Base-by-base conservation (phyloP, 768 basidiomycete genomes). In the Boletus patriciae region DNA sequence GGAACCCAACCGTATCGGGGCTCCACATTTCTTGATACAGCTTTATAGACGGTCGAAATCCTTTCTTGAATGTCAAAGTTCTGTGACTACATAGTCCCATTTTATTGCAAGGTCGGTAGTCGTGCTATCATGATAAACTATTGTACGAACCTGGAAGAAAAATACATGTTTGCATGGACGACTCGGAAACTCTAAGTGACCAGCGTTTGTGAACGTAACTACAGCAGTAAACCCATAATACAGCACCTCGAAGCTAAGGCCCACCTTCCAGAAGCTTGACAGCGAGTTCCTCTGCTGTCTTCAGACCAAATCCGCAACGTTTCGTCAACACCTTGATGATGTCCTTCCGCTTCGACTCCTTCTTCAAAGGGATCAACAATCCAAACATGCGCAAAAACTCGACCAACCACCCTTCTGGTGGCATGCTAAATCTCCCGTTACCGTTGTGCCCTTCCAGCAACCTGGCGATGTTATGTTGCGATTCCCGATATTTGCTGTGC, bases 401-500 rank as follows among this genome's bases (percentile, higher is more conserved):
- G 43, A 65, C 4, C 23, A 63, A 21, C 69, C 70, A 70, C 3
- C 49, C 47, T 23, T 69, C 69, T 4, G 63, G 19, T 0, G 69
- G 70, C 70, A 70, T 71, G 19, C 21, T 54, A 23, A 69, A 70
- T 45, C 52, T 67, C 46, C 59, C 65, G 2, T 57, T 16, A 1
- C 59, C 51, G 10, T 21, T 43, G 50, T 58, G 61, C 21, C 57
- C 46, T 9, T 37, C 44, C 51, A 72, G 54, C 50, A 72, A 19
- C 1, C 7, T 41, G 18, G 27, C 12, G 19, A 72, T 58, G 38
- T 66, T 64, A 4, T 21, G 25, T 15, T 50, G 59, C 8, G 70
- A 72, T 42, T 65, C 57, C 8, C 23, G 33, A 29, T 73, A 72
- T 50, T 72, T 73, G 50, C 49, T 62, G 50, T 68, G 69, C 36